Evolutionary conservation across 192 early-diverging fungal genomes (phyloP), one percentile per base, ranked within the genome.

Genomic region (Coemansia sp.): DNA sequence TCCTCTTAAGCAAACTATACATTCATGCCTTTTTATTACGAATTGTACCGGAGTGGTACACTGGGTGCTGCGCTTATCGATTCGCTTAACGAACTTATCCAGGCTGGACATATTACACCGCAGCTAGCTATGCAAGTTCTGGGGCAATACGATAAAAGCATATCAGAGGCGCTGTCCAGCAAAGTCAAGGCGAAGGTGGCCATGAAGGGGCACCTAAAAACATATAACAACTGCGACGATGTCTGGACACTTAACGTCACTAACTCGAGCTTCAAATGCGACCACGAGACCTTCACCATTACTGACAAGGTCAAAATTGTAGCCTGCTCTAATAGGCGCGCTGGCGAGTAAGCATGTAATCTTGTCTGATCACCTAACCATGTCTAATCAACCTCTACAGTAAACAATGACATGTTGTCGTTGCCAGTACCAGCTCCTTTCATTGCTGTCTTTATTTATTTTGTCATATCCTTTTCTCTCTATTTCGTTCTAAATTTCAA

Each of bases 221-320:
- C 90, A 36, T 99, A 98, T 77, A 89, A 94, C 38, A 95, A 93
- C 60, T 93, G 95, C 75, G 98, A 99, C 70, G 98, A 99, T 66
- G 97, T 99, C 20, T 99, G 96, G 96, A 98, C 97, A 1, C 96
- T 99, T 84, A 89, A 96, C 47, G 88, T 96, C 61, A 90, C 91
- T 33, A 87, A 90, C 47, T 89, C 94, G 29, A 92, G 86, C 20
- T 93, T 98, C 79, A 89, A 91, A 44, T 90, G 97, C 65, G 98
- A 98, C 27, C 83, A 89, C 65, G 96, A 97, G 36, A 86, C 78
- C 18, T 36, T 60, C 0, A 82, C 95, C 1, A 86, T 86, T 2
- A 89, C 91, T 20, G 94, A 97, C 63, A 94, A 95, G 75, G 90
- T 98, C 79, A 98, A 97, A 77, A 90, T 98, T 66, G 95, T 99